Percentiles rank a stretch among this genome's conserved stretches.
phyloP scores from a whole-genome alignment of 1,284 basidiomycete species.

The Gymnopus androsaceus region DNA sequence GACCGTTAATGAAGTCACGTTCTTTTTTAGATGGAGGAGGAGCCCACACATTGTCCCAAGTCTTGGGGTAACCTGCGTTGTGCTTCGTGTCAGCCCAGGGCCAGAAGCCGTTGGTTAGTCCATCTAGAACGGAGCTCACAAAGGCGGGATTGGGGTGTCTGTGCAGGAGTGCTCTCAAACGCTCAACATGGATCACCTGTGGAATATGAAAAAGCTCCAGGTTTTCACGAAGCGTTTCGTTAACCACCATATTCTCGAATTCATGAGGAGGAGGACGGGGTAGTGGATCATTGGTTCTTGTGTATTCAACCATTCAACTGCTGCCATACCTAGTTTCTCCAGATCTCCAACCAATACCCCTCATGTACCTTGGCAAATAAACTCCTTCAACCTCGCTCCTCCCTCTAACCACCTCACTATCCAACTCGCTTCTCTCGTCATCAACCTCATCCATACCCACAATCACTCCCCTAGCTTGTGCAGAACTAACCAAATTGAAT shows the following conservation, averaged over 20 bases:
- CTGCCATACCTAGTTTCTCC: too few relatives aligned
- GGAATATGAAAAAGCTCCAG: slow-evolving; percentile 35
- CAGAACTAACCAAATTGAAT: too few relatives aligned
- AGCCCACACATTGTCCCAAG: slow-evolving; percentile 22
- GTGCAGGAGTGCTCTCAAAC: slow-evolving; percentile 25
- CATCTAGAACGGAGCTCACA: slow-evolving; percentile 26
- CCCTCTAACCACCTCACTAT: too few relatives aligned
- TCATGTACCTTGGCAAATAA: too few relatives aligned
- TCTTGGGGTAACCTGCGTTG: slow-evolving; percentile 11
- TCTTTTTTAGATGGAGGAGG: slow-evolving; percentile 1
- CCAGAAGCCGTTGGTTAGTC: slow-evolving; percentile 39
- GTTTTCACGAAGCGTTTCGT: slow-evolving; percentile 15
- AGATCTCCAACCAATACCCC: too few relatives aligned
- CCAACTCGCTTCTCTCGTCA: too few relatives aligned
- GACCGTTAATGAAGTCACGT: slow-evolving; percentile 25
- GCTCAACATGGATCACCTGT: slow-evolving; percentile 32
- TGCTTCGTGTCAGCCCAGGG: slow-evolving; percentile 31
- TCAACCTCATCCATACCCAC: too few relatives aligned
- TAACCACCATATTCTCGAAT: neutral
- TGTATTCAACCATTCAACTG: neutral
- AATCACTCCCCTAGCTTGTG: too few relatives aligned
- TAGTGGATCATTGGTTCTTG: neutral
- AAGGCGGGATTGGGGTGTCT: slow-evolving; percentile 26
- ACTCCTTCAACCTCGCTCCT: too few relatives aligned
- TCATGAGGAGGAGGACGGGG: neutral